Evolutionary conservation across 768 basidiomycete genomes (phyloP).

Genomic region (Mrakia blollopis): DNA sequence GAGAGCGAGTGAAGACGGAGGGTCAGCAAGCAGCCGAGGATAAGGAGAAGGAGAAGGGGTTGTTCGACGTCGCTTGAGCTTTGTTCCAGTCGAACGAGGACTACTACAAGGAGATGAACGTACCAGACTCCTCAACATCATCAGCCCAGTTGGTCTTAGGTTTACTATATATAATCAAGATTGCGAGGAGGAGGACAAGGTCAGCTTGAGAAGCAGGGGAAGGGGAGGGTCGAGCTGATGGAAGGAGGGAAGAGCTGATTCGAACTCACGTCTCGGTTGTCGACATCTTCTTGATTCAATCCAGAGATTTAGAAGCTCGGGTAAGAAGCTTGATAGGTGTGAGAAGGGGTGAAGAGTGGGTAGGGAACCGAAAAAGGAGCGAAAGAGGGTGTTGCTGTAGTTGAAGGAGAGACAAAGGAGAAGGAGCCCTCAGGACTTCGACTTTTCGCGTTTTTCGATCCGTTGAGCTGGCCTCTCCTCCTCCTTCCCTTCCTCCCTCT

Average conservation of each 20-base stretch:
- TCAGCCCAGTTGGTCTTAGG: conserved; percentile 60
- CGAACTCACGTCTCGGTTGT: conserved; percentile 9
- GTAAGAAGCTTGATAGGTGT: not conserved
- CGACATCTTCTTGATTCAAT: not conserved
- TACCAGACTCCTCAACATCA: conserved; percentile 73
- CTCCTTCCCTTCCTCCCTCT: not conserved
- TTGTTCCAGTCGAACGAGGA: not conserved
- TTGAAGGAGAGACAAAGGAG: not conserved
- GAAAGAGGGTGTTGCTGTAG: too few species aligned
- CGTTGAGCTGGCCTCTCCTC: not conserved
- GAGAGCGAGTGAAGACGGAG: conserved; percentile 11
- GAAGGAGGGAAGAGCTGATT: not conserved
- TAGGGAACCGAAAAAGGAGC: too few species aligned
- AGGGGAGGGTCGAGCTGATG: conserved; percentile 11
- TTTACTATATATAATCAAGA: not conserved
- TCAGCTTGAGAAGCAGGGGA: not conserved
- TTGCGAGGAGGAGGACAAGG: not conserved
- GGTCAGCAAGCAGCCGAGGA: not conserved
- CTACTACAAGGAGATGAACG: conserved; percentile 29
- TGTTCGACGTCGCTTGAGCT: not conserved
- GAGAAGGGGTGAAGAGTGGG: not conserved
- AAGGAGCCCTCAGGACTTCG: not conserved
- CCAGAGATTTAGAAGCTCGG: not conserved
- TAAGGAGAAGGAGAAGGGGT: not conserved
- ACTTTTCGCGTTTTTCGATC: too few species aligned